Base-by-base conservation (phyloP, 495 filamentous ascomycete species). In the Xylaria castorea region DNA sequence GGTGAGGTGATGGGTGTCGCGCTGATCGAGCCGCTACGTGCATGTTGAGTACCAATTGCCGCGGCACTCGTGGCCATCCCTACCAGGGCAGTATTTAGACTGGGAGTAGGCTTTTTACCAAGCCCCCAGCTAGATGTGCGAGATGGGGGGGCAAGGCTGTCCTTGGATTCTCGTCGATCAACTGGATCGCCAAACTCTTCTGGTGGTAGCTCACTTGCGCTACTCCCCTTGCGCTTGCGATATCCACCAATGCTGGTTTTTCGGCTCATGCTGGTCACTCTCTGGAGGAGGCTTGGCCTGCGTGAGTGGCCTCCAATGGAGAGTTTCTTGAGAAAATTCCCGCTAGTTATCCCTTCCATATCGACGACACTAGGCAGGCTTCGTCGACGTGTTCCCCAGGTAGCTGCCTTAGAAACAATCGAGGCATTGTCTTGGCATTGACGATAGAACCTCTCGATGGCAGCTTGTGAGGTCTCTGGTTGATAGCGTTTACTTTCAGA, bases 341-440 rank as follows among this genome's bases (percentile, higher is more conserved):
- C 86, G 30, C 87, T 85, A 30, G 85, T 81, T 46, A 92, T 82
- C 34, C 86, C 88, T 48, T 91, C 87, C 62, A 89, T 81, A 64
- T 93, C 92, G 2, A 87, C 77, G 48, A 87, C 74, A 74, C 83
- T 87, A 27, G 85, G 84, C 60, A 92, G 82, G 75, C 89, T 92
- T 30, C 88, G 80, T 34, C 89, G 86, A 20, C 89, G 85, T 1
- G 91, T 92, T 14, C 91, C 91, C 90, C 91, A 92, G 3, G 92
- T 95, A 30, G 92, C 92, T 32, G 87, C 85, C 55, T 91, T 85
- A 5, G 92, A 94, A 27, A 87, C 80, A 18, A 87, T 81, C 1
- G 87, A 88, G 11, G 83, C 81, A 48, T 81, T 85, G 66, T 89
- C 87, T 51, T 82, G 79, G 71, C 82, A 84, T 74, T 81, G 79